Evolutionary conservation across 106 monocot genomes (phyloP).

Genomic region (Ottelia alismoides): DNA sequence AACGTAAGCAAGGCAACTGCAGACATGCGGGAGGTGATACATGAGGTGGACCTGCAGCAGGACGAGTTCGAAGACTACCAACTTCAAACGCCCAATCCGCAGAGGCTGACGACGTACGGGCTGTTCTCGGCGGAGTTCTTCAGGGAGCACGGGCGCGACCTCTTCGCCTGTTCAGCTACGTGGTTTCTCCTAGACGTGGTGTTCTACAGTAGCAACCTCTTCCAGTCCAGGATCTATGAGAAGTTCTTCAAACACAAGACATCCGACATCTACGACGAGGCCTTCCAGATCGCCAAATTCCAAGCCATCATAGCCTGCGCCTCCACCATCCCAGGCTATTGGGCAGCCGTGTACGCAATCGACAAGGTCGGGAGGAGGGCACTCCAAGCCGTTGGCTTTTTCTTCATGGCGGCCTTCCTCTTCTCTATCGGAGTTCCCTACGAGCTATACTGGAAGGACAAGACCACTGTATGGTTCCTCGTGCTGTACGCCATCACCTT

Average conservation of each 20-base stretch:
- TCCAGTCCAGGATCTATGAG: slow-evolving; percentile 35
- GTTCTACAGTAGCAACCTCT: slow-evolving; percentile 37
- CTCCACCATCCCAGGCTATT: slow-evolving; percentile 44
- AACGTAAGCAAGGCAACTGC: slow-evolving; percentile 3
- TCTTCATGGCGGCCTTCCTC: slow-evolving; percentile 42
- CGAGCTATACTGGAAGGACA: slow-evolving; percentile 5
- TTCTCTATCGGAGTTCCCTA: slow-evolving; percentile 24
- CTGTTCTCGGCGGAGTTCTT: slow-evolving; percentile 20
- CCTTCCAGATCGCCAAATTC: too few relatives aligned
- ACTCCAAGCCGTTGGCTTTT: slow-evolving; percentile 36
- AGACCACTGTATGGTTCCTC: slow-evolving; percentile 7
- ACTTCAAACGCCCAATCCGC: background rate
- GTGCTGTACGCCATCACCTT: slow-evolving; percentile 1
- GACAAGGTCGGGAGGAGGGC: slow-evolving; percentile 29
- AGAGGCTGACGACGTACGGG: background rate
- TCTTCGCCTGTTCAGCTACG: slow-evolving; percentile 13
- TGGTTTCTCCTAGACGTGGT: slow-evolving; percentile 38
- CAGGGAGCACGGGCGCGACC: slow-evolving; percentile 9
- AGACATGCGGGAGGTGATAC: slow-evolving; percentile 7
- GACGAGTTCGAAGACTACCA: too few relatives aligned
- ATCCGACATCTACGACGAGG: slow-evolving; percentile 29
- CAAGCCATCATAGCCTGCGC: slow-evolving; percentile 29
- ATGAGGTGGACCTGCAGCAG: background rate
- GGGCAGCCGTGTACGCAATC: slow-evolving; percentile 31
- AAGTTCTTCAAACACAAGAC: slow-evolving; percentile 3